Evolutionary conservation across 495 filamentous ascomycete genomes (phyloP).

Genomic region (Penicillium flavigenum): DNA sequence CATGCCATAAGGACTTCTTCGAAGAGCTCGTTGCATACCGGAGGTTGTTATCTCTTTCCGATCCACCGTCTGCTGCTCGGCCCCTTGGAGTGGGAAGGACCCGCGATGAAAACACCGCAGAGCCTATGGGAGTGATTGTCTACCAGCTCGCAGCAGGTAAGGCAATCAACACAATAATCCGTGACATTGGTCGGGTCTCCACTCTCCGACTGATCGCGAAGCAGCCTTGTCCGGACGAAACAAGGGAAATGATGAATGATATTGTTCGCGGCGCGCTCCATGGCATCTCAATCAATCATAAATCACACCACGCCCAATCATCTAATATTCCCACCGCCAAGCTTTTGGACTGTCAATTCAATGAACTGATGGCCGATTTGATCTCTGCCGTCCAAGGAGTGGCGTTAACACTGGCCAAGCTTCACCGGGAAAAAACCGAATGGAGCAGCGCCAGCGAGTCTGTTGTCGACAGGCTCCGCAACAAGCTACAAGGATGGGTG

Average conservation of each 20-base stretch:
- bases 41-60: slow-evolving; percentile 3
- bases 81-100: neutral
- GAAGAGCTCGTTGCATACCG: slow-evolving; percentile 2
- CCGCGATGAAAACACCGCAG: slow-evolving; percentile 1
- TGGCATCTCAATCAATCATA: neutral
- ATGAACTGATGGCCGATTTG: neutral
- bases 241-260: slow-evolving; percentile 2
- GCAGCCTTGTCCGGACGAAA: neutral
- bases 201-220: neutral
- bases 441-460: neutral
- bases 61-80: slow-evolving; percentile 3
- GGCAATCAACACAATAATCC: slow-evolving; percentile 5
- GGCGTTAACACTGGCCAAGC: neutral
- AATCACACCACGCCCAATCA: neutral
- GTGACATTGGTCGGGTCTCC: neutral
- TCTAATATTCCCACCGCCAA: neutral
- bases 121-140: slow-evolving; percentile 3
- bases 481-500: neutral
- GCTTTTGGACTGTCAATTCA: neutral
- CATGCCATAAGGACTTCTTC: slow-evolving; percentile 4
- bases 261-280: neutral
- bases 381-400: neutral
- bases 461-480: neutral
- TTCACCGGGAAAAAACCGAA: neutral
- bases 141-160: neutral